These are phyloP conservation scores for Cicer cuneatum DNA, from an alignment of 306 rosid genomes.

Conservation along the genomic window DNA sequence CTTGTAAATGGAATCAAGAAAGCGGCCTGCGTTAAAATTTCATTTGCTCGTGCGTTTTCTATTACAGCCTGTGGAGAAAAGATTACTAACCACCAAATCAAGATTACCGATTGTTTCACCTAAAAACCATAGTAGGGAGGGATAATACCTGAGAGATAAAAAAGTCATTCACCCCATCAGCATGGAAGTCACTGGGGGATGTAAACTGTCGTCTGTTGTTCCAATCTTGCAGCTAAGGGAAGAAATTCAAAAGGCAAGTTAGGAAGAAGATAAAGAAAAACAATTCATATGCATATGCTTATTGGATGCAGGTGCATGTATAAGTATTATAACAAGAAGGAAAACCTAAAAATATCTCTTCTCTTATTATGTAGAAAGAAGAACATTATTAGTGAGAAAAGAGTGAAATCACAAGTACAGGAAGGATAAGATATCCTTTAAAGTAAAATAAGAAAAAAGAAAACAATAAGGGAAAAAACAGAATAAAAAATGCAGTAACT, in stretches of 20 bases:
- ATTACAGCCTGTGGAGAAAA: conserved; percentile 64
- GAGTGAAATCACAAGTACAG: conserved; percentile 28
- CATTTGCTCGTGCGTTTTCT: conserved; percentile 90
- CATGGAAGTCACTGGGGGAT: conserved; percentile 85
- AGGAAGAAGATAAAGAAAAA: conserved; percentile 36
- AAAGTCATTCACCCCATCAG: conserved; percentile 95
- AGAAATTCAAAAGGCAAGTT: conserved; percentile 38
- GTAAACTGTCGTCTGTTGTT: conserved; percentile 91
- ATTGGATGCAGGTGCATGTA: conserved; percentile 18
- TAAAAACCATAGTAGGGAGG: conserved; percentile 29
- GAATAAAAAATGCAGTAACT: conserved; percentile 13
- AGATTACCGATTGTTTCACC: conserved; percentile 18
- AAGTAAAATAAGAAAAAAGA: conserved; percentile 19
- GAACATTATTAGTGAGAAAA: conserved; percentile 3
- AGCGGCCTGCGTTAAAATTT: conserved; percentile 90
- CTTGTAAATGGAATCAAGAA: conserved; percentile 97
- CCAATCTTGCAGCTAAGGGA: conserved; percentile 94
- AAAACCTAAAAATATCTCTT: conserved; percentile 25
- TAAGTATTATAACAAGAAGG: conserved; percentile 14
- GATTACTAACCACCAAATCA: conserved; percentile 16
- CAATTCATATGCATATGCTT: conserved; percentile 11
- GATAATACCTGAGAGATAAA: conserved; percentile 91
- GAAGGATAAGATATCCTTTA: conserved; percentile 25
- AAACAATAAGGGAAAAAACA: not conserved
- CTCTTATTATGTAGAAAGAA: not conserved